Evolutionary conservation across 2,329 filamentous ascomycete species (phyloP).

Genomic region (Moelleriella libera): DNA sequence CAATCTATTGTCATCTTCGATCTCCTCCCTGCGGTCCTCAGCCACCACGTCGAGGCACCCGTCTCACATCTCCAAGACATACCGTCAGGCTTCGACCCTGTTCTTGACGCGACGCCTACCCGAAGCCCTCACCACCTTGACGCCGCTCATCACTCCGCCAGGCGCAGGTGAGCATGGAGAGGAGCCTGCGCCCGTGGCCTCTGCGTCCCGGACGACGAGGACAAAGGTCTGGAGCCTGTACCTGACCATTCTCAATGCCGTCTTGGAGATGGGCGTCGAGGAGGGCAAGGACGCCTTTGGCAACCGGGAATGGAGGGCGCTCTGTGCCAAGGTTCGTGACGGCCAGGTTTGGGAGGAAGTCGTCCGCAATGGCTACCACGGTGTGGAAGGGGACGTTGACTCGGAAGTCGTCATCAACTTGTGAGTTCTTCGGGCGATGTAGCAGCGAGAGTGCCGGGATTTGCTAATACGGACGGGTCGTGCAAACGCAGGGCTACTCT

Average conservation of each 20-base stretch:
- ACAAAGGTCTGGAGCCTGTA: conserved; percentile 98
- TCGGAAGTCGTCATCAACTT: conserved; percentile 86
- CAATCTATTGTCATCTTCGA: conserved; percentile 45
- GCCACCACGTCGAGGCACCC: conserved; percentile 46
- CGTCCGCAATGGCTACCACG: conserved; percentile 73
- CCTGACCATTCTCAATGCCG: conserved; percentile 80
- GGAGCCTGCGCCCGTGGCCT: conserved; percentile 59
- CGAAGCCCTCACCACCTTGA: conserved; percentile 74
- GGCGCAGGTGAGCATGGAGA: conserved; percentile 34
- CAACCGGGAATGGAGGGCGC: conserved; percentile 64
- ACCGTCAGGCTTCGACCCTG: conserved; percentile 84
- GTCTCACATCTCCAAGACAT: conserved; percentile 75
- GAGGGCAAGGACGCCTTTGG: conserved; percentile 87
- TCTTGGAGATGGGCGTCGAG: conserved; percentile 76
- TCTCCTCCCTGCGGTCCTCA: conserved; percentile 53
- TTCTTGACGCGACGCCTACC: conserved; percentile 89
- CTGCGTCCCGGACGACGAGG: conserved; percentile 65
- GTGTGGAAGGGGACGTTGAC: conserved; percentile 80
- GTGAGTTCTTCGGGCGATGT: conserved; percentile 29
- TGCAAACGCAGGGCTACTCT: conserved; percentile 57
- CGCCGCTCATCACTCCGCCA: conserved; percentile 61
- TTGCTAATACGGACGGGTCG: not conserved
- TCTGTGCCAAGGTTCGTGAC: conserved; percentile 75
- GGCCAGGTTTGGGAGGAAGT: conserved; percentile 94
- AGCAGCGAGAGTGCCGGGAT: not conserved